Base-by-base conservation (phyloP, 2,329 filamentous ascomycete genomes). In the Macrophomina phaseolina region DNA sequence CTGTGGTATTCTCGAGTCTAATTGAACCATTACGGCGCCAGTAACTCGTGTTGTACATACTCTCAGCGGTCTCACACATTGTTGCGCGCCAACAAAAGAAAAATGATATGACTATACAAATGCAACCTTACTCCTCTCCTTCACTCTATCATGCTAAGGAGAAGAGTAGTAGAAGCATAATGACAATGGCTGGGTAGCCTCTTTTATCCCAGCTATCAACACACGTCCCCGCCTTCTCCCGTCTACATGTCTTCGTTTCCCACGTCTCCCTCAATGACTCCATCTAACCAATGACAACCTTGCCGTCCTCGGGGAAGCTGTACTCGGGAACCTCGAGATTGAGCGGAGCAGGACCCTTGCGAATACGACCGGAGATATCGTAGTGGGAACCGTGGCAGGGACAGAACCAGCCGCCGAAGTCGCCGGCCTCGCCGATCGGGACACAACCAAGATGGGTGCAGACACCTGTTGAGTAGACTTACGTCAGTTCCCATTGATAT, bases 381-480 rank as follows among this genome's bases (percentile, higher is more conserved):
- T 99, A 99, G 87, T 99, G 95, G 74, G 94, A 97, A 82, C 95
- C 95, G 89, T 99, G 95, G 91, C 95, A 99, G 72, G 95, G 95
- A 87, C 95, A 99, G 91, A 99, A 99, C 95, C 95, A 99, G 79
- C 95, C 95, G 80, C 95, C 95, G 78, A 86, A 99, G 83, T 99
- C 96, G 81, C 95, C 95, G 71, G 95, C 93, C 86, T 99, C 95
- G 78, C 96, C 95, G 77, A 99, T 99, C 79, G 95, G 95, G 74
- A 99, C 95, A 88, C 95, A 99, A 84, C 95, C 95, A 79, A 99
- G 86, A 84, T 99, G 95, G 78, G 95, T 99, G 91, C 95, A 99
- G 83, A 99, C 94, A 84, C 93, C 92, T 94, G 71, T 68, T 58
- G 28, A 38, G 67, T 30, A 23, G 28, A 48, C 7, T 16, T 6